A percentile compares a stretch with the other conserved stretches of the same genome.
Conservation (phyloP, 1,284 basidiomycete genomes). For the Volvariella volvacea region DNA sequence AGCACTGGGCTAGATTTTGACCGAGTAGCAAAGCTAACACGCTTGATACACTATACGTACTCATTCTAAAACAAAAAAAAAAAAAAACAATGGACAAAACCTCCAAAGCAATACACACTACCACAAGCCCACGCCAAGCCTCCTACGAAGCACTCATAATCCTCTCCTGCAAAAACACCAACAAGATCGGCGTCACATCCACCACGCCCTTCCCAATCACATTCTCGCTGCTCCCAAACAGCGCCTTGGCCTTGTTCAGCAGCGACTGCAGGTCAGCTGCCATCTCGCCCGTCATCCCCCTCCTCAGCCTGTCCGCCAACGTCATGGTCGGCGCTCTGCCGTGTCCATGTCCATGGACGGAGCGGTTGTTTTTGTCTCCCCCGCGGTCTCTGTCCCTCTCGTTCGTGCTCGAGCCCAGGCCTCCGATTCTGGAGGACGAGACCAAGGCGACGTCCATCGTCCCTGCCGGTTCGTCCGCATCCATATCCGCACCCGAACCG, state of each 20-base stretch:
- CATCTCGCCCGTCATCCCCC: conserved; percentile 76
- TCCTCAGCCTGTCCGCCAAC: conserved; percentile 56
- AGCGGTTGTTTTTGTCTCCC: conserved; percentile 2
- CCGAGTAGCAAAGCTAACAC: too few relatives aligned
- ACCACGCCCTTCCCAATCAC: conserved; percentile 34
- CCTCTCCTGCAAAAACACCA: conserved; percentile 59
- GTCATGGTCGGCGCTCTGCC: conserved; percentile 30
- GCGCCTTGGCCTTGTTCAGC: conserved; percentile 55
- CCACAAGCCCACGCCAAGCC: too few relatives aligned
- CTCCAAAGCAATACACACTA: too few relatives aligned
- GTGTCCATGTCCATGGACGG: neutral
- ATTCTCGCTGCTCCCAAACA: conserved; percentile 48
- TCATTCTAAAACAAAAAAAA: too few relatives aligned
- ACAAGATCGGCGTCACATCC: conserved; percentile 53
- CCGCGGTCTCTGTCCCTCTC: neutral
- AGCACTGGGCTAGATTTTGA: too few relatives aligned
- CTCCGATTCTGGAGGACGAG: neutral
- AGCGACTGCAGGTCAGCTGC: conserved; percentile 63
- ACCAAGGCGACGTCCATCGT: conserved; percentile 28
- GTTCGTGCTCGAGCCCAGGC: neutral
- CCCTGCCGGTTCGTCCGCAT: conserved; percentile 19
- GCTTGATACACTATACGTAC: too few relatives aligned
- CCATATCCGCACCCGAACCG: conserved; percentile 28
- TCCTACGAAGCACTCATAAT: conserved; percentile 24
- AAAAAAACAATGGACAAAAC: too few relatives aligned